Evolutionary conservation across 2,329 filamentous ascomycete species (phyloP).

Genomic region (Cercospora nicotianae): DNA sequence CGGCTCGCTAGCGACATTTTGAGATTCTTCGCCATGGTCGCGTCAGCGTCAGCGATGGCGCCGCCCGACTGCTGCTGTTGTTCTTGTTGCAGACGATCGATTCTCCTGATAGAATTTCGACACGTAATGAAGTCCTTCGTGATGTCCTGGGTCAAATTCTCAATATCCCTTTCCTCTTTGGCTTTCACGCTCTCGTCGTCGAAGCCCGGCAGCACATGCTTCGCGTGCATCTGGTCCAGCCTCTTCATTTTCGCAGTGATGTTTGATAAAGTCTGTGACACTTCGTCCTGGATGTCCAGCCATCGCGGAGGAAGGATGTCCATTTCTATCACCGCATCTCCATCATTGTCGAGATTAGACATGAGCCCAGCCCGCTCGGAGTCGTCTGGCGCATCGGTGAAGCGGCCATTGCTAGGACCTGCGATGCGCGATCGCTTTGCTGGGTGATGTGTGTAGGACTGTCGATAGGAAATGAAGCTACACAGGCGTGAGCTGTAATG

Average conservation of each 20-base stretch:
- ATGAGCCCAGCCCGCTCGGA: constrained; percentile 77
- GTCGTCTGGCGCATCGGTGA: constrained; percentile 46
- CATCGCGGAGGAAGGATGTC: constrained; percentile 91
- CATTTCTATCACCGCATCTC: constrained; percentile 97
- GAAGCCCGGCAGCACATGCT: constrained; percentile 94
- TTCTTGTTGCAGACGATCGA: constrained; percentile 84
- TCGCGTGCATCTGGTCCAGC: constrained; percentile 91
- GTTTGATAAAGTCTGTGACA: constrained; percentile 75
- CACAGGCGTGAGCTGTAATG: constrained; percentile 12
- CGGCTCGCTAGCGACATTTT: constrained; percentile 85
- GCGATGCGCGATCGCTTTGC: constrained; percentile 67
- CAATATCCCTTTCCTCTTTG: constrained; percentile 85
- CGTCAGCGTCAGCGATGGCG: constrained; percentile 76
- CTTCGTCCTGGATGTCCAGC: constrained; percentile 93
- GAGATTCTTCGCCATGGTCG: constrained; percentile 94
- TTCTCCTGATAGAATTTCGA: constrained; percentile 81
- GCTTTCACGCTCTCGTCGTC: constrained; percentile 90
- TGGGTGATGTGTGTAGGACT: constrained; percentile 95
- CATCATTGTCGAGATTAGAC: constrained; percentile 69
- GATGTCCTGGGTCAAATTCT: constrained; percentile 84
- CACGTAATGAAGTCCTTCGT: constrained; percentile 87
- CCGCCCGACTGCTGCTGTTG: constrained; percentile 63
- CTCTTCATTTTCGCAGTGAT: constrained; percentile 80
- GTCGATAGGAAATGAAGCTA: constrained; percentile 98
- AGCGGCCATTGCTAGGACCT: constrained; percentile 49